These are phyloP conservation scores for Blepharisma stoltei DNA, from an alignment of 73 alveolate genomes.

Conservation along the genomic window DNA sequence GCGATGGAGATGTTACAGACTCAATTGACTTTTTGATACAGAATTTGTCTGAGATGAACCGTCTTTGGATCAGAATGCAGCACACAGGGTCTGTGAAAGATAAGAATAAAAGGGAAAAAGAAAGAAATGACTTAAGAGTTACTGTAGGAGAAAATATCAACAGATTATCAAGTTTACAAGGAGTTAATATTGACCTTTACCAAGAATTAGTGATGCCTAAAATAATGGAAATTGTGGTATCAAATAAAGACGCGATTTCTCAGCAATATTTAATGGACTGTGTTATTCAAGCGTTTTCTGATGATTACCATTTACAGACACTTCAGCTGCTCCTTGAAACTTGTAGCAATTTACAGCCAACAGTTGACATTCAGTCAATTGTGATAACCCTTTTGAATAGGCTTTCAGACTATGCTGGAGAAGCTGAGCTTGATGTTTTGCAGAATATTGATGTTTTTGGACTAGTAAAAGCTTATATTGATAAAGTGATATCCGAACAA, in stretches of 20 bases:
- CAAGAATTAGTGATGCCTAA: constrained; percentile 86
- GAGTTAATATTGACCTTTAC: constrained; percentile 81
- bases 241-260: constrained; percentile 86
- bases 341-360: constrained; percentile 71
- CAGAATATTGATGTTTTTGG: constrained; percentile 8
- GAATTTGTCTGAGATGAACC: constrained; percentile 95
- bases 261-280: constrained; percentile 95
- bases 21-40: constrained; percentile 84
- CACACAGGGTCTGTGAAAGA: constrained; percentile 58
- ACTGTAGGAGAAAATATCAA: constrained; percentile 95
- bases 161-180: constrained; percentile 87
- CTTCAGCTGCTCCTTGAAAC: constrained; percentile 81
- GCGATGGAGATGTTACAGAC: constrained; percentile 91
- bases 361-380: constrained; percentile 86
- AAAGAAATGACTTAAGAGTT: constrained; percentile 88
- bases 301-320: constrained; percentile 88
- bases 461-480: neutral
- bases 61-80: constrained; percentile 96
- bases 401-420: constrained; percentile 84
- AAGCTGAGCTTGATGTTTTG: constrained; percentile 16
- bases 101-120: constrained; percentile 84
- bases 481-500: constrained; percentile 21
- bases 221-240: constrained; percentile 80
- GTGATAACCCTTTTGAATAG: constrained; percentile 88
- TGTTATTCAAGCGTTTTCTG: constrained; percentile 93